Evolutionary conservation across 179 eudicot species (phyloP), one percentile per base, ranked within the genome.

Genomic region (Spergularia azorica): DNA sequence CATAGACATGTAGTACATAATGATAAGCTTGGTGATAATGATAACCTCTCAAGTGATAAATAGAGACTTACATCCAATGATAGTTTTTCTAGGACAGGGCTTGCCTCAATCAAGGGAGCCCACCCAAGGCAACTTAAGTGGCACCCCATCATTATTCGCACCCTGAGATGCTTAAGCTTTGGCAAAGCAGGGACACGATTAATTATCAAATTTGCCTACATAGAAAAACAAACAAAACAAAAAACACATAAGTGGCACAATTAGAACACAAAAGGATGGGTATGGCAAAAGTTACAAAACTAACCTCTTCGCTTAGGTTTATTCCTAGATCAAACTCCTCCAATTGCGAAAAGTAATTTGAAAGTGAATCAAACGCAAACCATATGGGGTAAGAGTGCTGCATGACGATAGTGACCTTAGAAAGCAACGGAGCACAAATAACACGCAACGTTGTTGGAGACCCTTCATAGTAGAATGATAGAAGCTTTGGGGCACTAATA

Each of bases 401-500:
- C 21, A 0, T 8, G 32, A 5, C 67, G 11, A 63, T 18, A 63
- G 67, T 20, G 9, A 63, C 13, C 67, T 63, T 63, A 63, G 67
- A 63, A 63, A 63, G 67, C 26, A 26, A 63, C 10, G 67, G 3
- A 13, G 67, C 67, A 8, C 12, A 20, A 20, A 36, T 18, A 26
- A 63, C 32, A 26, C 32, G 21, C 6, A 63, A 36, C 43, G 1
- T 39, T 63, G 12, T 26, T 20, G 41, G 43, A 20, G 2, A 0
- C 4, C 67, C 67, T 20, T 7, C 12, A 63, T 21, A 63, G 12
- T 5, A 0, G 6, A 63, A 63, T 2, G 41, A 21, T 14, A 63
- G 1, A 26, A 63, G 67, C 43, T 63, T 63, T 63, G 67, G 67
- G 67, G 67, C 67, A 63, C 39, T 3, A 15, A 63, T 63, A 63